Percentiles rank a stretch among this genome's conserved stretches.
These are phyloP conservation scores for Colletotrichum incanum DNA, from an alignment of 2,329 filamentous ascomycete genomes.

Conservation along the genomic window DNA sequence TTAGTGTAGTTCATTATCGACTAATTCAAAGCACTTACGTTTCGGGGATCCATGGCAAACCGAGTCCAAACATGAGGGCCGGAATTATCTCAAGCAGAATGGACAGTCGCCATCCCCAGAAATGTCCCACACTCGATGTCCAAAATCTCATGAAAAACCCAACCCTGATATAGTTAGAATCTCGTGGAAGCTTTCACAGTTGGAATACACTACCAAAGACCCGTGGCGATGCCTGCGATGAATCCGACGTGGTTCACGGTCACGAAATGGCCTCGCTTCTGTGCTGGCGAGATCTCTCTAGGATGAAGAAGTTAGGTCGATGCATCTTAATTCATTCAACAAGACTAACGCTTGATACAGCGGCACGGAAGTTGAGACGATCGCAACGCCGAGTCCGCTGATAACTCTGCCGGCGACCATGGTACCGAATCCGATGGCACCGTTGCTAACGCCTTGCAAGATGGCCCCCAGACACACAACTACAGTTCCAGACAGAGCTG, in stretches of 20 bases:
- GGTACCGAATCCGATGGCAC: conserved; percentile 59
- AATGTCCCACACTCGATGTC: conserved; percentile 58
- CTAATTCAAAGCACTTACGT: conserved; percentile 57
- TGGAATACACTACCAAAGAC: conserved; percentile 64
- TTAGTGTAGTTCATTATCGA: conserved; percentile 1
- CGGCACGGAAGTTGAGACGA: conserved; percentile 71
- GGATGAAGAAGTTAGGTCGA: neutral
- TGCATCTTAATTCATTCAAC: neutral
- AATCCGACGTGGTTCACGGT: conserved; percentile 74
- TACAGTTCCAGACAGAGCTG: conserved; percentile 63
- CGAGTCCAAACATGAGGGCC: conserved; percentile 63
- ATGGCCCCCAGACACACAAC: conserved; percentile 65
- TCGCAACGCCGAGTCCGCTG: conserved; percentile 67
- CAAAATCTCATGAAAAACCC: conserved; percentile 71
- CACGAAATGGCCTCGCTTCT: conserved; percentile 68
- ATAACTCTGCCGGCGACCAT: conserved; percentile 68
- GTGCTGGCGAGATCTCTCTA: conserved; percentile 70
- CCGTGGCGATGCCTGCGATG: conserved; percentile 66
- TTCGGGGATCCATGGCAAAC: conserved; percentile 68
- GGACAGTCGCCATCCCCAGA: conserved; percentile 68
- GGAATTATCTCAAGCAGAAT: conserved; percentile 68
- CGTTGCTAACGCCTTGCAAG: conserved; percentile 62
- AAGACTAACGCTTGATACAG: conserved; percentile 67
- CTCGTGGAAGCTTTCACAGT: neutral
- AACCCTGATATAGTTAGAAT: conserved; percentile 58